Evolutionary conservation across 345 rosid genomes (phyloP).

Genomic region (Abelmoschus esculentus): DNA sequence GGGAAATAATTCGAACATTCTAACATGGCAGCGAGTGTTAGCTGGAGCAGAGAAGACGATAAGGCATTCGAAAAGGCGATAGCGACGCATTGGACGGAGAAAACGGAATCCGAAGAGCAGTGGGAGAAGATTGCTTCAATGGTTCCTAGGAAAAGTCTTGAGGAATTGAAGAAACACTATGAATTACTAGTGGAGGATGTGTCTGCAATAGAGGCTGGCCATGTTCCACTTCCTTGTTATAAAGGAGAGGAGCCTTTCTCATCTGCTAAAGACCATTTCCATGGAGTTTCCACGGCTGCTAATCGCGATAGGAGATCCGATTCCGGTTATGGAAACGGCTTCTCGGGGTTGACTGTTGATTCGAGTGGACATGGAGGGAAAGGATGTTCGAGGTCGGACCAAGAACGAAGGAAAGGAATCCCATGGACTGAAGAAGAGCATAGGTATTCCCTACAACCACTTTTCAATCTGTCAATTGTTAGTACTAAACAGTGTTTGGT

Average conservation of each 20-base stretch:
- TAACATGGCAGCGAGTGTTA: slow-evolving; percentile 37
- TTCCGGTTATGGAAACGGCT: slow-evolving; percentile 34
- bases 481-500: background rate
- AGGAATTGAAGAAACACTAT: slow-evolving; percentile 59
- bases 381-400: slow-evolving; percentile 61
- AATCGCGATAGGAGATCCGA: slow-evolving; percentile 31
- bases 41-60: slow-evolving; percentile 83
- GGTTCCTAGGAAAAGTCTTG: slow-evolving; percentile 54
- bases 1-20: background rate
- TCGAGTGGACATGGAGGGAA: slow-evolving; percentile 48
- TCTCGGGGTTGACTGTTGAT: slow-evolving; percentile 39
- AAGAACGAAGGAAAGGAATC: slow-evolving; percentile 82
- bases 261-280: slow-evolving; percentile 33
- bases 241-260: slow-evolving; percentile 36
- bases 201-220: slow-evolving; percentile 63
- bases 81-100: slow-evolving; percentile 54
- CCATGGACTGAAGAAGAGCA: slow-evolving; percentile 99
- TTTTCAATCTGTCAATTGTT: background rate
- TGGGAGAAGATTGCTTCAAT: slow-evolving; percentile 62
- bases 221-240: slow-evolving; percentile 54
- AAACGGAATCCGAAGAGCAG: slow-evolving; percentile 40
- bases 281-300: slow-evolving; percentile 20
- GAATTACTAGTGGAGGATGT: slow-evolving; percentile 58
- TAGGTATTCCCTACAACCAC: slow-evolving; percentile 34
- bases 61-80: slow-evolving; percentile 73